Base-by-base conservation (phyloP, 2,329 filamentous ascomycete genomes). In the Nemania sp. region DNA sequence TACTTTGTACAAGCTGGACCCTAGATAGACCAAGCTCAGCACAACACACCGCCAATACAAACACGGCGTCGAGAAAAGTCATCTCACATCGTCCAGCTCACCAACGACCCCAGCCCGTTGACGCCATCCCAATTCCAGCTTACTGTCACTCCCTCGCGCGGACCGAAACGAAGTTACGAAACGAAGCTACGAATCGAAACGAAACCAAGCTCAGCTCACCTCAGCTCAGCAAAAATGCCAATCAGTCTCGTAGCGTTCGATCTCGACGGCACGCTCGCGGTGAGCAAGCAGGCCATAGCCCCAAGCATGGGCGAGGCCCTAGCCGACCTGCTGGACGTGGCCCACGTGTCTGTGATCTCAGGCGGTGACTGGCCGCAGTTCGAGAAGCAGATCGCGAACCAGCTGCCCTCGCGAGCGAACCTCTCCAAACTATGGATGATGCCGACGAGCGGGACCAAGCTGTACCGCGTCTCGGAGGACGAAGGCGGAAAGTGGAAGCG, bases 321-420 rank as follows among this genome's bases (percentile, higher is more conserved):
- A 2, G 63, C 70, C 40, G 56, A 65, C 49, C 66, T 75, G 6
- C 70, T 74, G n/a, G 24, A 56, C 34, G 72, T 74, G 40, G 67
- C 72, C 42, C 62, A 75, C 58, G 71, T 75, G 20, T 68, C 70
- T 33, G 66, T 74, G 44, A 74, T 75, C 61, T 74, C 71, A 1
- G 72, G 71, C 42, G 73, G 71, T 24, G 72, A 75, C 63, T 75
- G 71, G 72, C 68, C 69, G 6, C 72, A 75, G 57, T 73, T 75
- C 63, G 55, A 73, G 48, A 73, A 72, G 62, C 72, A 74, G 57
- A 65, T 74, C 30, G 72, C 66, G 11, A 70, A 65, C 61, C 70
- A 71, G 28, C 67, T 74, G 1, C 70, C 71, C 3, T 31, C 65
- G 12, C 62, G 57, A 45, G 68, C 72, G 8, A 62, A 75, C 50